Evolutionary conservation across 768 basidiomycete species (phyloP).

Genomic region (Hypholoma sublateritium): DNA sequence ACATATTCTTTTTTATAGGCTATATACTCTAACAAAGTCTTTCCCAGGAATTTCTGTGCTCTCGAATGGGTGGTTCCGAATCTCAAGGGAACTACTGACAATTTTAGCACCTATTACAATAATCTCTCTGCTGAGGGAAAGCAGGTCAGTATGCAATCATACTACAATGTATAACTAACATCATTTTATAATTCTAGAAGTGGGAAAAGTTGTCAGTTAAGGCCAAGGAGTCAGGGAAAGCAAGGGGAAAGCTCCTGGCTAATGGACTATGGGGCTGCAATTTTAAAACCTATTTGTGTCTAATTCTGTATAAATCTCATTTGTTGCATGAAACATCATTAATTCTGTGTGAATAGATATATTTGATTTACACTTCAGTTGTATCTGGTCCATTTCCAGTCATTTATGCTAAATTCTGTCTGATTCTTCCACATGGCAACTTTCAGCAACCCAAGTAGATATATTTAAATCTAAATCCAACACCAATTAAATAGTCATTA

Average conservation of each 20-base stretch:
- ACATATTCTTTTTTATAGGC: neutral
- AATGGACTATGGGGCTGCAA: neutral
- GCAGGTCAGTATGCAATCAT: constrained; percentile 5
- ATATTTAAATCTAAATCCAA: neutral
- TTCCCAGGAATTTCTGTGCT: constrained; percentile 5
- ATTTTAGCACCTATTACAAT: constrained; percentile 10
- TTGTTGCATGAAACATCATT: neutral
- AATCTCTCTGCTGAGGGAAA: constrained; percentile 5
- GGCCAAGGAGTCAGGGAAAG: constrained; percentile 3
- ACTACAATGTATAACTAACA: neutral
- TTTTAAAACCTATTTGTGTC: neutral
- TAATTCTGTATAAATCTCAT: neutral
- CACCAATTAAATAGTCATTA: neutral
- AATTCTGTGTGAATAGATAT: neutral
- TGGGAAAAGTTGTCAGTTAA: constrained; percentile 3
- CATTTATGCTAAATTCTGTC: neutral
- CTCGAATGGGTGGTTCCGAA: constrained; percentile 1
- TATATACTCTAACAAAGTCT: neutral
- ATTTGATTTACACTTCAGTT: neutral
- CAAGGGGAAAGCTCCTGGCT: neutral
- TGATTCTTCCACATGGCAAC: neutral
- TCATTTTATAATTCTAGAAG: neutral
- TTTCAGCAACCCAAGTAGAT: neutral
- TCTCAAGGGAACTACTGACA: constrained; percentile 9
- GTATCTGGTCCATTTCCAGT: neutral